Percentiles rank a stretch among this genome's conserved stretches.
Evolutionary conservation across 176 grass and related monocot species (phyloP).

Genomic region (Dactylis glomerata): DNA sequence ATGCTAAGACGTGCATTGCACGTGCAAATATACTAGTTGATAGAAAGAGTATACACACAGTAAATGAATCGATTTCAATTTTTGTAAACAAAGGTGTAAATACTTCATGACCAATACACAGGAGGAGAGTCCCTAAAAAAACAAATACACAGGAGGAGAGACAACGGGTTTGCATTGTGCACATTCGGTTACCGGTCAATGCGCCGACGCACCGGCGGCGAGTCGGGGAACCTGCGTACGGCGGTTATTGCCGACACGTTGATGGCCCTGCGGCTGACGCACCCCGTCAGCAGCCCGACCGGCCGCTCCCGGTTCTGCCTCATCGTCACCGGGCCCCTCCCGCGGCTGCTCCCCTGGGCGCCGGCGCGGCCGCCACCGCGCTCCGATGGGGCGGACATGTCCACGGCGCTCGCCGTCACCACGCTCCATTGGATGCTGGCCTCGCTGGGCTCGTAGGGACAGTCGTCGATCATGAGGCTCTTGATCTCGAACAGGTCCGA

Average conservation of each 20-base stretch:
- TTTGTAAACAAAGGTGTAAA: too few species aligned
- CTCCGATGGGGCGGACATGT: constrained; percentile 45
- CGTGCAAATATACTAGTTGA: too few species aligned
- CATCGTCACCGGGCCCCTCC: background rate
- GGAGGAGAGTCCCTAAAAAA: too few species aligned
- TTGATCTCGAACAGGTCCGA: constrained; percentile 99
- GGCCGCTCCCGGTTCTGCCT: constrained; percentile 11
- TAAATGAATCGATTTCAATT: too few species aligned
- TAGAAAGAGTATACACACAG: too few species aligned
- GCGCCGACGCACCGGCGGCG: constrained; percentile 11
- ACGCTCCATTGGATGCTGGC: constrained; percentile 90
- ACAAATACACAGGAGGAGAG: background rate
- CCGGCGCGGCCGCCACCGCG: background rate
- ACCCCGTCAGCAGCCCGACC: constrained; percentile 57
- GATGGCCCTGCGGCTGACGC: constrained; percentile 65
- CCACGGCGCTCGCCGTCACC: constrained; percentile 54
- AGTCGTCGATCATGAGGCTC: constrained; percentile 60
- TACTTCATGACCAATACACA: too few species aligned
- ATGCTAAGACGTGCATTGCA: too few species aligned
- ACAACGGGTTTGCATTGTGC: background rate
- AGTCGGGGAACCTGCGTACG: background rate
- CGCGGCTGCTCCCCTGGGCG: background rate
- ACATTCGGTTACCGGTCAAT: background rate
- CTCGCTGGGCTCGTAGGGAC: constrained; percentile 78
- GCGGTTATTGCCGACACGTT: constrained; percentile 30